phyloP scores from a whole-genome alignment of 768 basidiomycete species.

The Amylocystis lapponica region DNA sequence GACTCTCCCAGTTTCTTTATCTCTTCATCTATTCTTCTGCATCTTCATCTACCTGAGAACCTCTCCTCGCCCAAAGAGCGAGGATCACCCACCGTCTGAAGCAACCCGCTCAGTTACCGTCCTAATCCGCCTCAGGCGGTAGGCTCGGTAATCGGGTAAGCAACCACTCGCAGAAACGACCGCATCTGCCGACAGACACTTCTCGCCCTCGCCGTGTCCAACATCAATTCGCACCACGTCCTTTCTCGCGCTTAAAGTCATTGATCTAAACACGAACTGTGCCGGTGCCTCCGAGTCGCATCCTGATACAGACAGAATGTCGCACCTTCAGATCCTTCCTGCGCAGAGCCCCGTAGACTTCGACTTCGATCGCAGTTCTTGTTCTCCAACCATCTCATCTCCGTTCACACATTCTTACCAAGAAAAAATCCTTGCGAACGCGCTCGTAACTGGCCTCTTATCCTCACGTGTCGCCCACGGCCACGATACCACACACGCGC shows the following conservation, averaged over 20 bases:
- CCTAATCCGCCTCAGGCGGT: conserved; percentile 66
- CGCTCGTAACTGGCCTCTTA: conserved; percentile 15
- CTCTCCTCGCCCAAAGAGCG: conserved; percentile 70
- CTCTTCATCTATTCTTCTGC: conserved; percentile 6
- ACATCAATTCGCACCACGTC: background rate
- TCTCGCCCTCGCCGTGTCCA: conserved; percentile 15
- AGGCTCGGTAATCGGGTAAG: conserved; percentile 61
- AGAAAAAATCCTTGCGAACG: conserved; percentile 18
- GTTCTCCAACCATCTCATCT: conserved; percentile 18
- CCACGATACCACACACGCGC: conserved; percentile 6
- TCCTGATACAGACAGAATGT: conserved; percentile 37
- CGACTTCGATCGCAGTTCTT: conserved; percentile 23
- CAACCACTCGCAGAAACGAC: conserved; percentile 21
- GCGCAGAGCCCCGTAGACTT: conserved; percentile 25
- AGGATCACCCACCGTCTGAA: conserved; percentile 57
- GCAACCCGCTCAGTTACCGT: conserved; percentile 44
- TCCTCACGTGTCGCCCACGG: conserved; percentile 6
- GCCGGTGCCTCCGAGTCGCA: conserved; percentile 9
- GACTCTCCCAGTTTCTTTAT: conserved; percentile 5
- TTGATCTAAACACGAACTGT: background rate
- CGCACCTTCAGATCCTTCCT: conserved; percentile 47
- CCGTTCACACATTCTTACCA: conserved; percentile 15
- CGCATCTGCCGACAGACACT: conserved; percentile 10
- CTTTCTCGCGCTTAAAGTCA: background rate
- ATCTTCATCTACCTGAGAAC: conserved; percentile 36